Base-by-base conservation (phyloP, 306 rosid species). In the Hippophae gyantsensis region DNA sequence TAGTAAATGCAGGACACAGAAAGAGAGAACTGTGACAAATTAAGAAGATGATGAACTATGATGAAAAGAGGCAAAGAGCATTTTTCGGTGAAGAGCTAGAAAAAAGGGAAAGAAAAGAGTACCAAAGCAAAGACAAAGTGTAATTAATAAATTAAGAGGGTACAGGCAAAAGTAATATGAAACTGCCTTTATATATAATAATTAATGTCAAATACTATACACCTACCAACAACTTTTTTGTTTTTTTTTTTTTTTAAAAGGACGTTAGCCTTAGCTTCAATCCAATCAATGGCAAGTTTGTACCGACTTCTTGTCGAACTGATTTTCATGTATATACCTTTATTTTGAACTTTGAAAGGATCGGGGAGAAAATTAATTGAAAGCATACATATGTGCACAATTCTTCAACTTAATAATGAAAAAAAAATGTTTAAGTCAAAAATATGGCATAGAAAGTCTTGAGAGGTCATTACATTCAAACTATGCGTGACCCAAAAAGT, bases 61-160 rank as follows among this genome's bases (percentile, higher is more conserved):
- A 53, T 63, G 69, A 77, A 67, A 69, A 75, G 89, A 69, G 90
- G 84, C 97, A 89, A 82, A 77, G 77, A 84, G 89, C 86, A 84
- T 50, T 80, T 63, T 79, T 72, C 64, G 43, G 71, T 42, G 66
- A 52, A 18, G 23, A 18, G 23, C 66, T 51, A 44, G 56, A 46
- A 3, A 48, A 45, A 27, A 56, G n/a, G 26, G 56, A 58, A 41
- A 40, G 32, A 44, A 48, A 57, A 62, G 57, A 57, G 62, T 60
- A 76, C 57, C 73, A 60, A 74, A 32, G 5, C 38, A 32, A 68
- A 69, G 66, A 78, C 69, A 52, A 53, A 38, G 57, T 43, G 71
- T n/a, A 64, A 75, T 64, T 67, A 50, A 68, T 55, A 25, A 12
- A 63, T 64, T 25, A 62, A 12, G 6, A 49, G 1, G 1, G 52